A percentile compares a stretch with the other conserved stretches of the same genome.
Evolutionary conservation across 495 filamentous ascomycete genomes (phyloP).

Genomic region (Parmelia sp.): DNA sequence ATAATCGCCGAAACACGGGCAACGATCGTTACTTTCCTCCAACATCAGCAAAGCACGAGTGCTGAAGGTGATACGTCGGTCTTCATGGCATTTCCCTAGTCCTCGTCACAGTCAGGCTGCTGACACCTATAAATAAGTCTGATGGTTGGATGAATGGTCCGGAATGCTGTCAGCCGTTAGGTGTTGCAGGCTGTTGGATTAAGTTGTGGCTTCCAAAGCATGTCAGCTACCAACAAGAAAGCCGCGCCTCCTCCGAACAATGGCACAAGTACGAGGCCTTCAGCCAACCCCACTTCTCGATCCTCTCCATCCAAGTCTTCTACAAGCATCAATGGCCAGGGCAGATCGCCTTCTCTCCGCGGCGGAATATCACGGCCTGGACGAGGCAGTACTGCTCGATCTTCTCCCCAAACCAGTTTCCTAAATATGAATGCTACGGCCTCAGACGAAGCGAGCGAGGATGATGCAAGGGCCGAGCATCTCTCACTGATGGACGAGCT

Average conservation of each 20-base stretch:
- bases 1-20: neutral
- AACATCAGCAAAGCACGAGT: neutral
- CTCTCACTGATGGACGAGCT: constrained; percentile 79
- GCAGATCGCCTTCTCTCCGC: constrained; percentile 20
- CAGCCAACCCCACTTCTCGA: constrained; percentile 16
- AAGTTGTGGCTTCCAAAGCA: constrained; percentile 7
- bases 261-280: constrained; percentile 14
- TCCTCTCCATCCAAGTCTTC: constrained; percentile 15
- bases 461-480: constrained; percentile 62
- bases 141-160: neutral
- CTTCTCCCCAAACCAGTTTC: constrained; percentile 13
- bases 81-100: neutral
- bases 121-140: neutral
- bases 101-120: neutral
- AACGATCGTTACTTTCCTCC: neutral
- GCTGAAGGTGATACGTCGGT: neutral
- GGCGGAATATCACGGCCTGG: constrained; percentile 21
- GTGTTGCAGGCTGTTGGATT: neutral
- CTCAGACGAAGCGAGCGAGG: constrained; percentile 35
- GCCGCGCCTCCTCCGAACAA: constrained; percentile 5
- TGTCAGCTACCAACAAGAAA: constrained; percentile 14
- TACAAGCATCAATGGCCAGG: constrained; percentile 19
- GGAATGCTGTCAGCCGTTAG: neutral
- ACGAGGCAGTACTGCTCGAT: constrained; percentile 14
- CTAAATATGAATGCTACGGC: constrained; percentile 6